Percentiles rank a stretch among this genome's conserved stretches.
Evolutionary conservation across 768 basidiomycete genomes (phyloP).

Genomic region (Pisolithus sp.): DNA sequence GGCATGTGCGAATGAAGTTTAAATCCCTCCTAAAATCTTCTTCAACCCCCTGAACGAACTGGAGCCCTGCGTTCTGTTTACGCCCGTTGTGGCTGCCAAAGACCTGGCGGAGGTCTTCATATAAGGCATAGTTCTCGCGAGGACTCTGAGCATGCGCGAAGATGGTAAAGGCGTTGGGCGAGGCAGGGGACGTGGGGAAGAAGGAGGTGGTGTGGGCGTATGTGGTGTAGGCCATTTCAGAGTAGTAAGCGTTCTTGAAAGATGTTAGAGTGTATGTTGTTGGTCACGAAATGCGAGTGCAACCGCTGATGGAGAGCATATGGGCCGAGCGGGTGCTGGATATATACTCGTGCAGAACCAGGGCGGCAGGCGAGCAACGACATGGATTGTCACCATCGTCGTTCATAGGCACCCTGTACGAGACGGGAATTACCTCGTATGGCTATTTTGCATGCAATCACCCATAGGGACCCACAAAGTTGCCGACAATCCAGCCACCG

Average conservation of each 20-base stretch:
- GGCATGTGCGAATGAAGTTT: background rate
- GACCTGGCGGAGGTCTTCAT: slow-evolving; percentile 32
- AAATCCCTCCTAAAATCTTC: slow-evolving; percentile 7
- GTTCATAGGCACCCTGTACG: background rate
- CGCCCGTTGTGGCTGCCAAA: slow-evolving; percentile 8
- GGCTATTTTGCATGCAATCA: background rate
- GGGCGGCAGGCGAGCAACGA: background rate
- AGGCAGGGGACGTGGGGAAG: slow-evolving; percentile 22
- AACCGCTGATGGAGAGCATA: background rate
- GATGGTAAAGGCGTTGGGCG: slow-evolving; percentile 30
- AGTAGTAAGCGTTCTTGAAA: background rate
- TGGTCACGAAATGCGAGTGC: slow-evolving; percentile 3
- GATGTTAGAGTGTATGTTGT: background rate
- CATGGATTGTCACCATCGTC: background rate
- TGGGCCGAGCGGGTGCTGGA: background rate
- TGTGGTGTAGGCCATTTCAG: slow-evolving; percentile 26
- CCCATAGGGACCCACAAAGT: background rate
- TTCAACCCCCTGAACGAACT: slow-evolving; percentile 7
- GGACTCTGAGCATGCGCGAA: slow-evolving; percentile 32
- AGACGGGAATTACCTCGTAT: slow-evolving; percentile 5
- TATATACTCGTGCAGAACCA: slow-evolving; percentile 6
- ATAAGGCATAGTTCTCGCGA: slow-evolving; percentile 34
- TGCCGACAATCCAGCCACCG: background rate
- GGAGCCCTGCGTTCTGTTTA: slow-evolving; percentile 5
- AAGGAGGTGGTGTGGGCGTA: slow-evolving; percentile 16